phyloP scores from a whole-genome alignment of 1,284 basidiomycete genomes.

The Heterobasidion parviporum region DNA sequence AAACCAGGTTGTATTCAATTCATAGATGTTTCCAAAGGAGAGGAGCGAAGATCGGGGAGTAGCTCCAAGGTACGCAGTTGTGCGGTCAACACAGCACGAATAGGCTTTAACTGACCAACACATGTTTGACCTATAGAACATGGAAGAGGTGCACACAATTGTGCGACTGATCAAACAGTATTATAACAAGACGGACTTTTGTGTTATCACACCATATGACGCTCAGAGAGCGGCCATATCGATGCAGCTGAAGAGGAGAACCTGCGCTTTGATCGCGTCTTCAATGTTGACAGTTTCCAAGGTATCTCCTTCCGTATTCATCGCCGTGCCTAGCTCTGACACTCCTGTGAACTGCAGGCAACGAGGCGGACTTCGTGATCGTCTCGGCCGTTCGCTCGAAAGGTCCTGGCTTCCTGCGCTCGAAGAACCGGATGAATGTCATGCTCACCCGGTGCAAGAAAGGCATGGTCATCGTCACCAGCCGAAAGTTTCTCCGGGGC shows the following conservation, averaged over 20 bases:
- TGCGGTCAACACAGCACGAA: background rate
- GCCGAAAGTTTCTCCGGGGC: conserved; percentile 22
- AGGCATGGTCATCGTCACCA: conserved; percentile 35
- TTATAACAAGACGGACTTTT: conserved; percentile 24
- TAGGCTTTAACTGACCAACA: background rate
- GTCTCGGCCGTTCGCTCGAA: conserved; percentile 34
- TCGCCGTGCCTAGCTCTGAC: background rate
- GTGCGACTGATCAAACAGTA: conserved; percentile 30
- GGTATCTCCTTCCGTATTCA: conserved; percentile 18
- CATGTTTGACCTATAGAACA: conserved; percentile 26
- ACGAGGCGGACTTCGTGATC: conserved; percentile 35
- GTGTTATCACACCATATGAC: conserved; percentile 41
- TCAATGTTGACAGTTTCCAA: conserved; percentile 41
- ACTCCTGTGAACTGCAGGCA: conserved; percentile 19
- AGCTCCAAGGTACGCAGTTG: conserved; percentile 33
- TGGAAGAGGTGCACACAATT: conserved; percentile 29
- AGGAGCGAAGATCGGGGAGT: conserved; percentile 25
- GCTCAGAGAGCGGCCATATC: conserved; percentile 32
- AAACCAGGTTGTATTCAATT: conserved; percentile 25
- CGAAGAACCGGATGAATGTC: conserved; percentile 34
- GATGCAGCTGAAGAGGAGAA: conserved; percentile 19
- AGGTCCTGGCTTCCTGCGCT: conserved; percentile 32
- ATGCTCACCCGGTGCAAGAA: conserved; percentile 37
- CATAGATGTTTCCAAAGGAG: conserved; percentile 32
- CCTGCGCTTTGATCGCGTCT: conserved; percentile 30